Evolutionary conservation across 129 eudicot species (phyloP), one percentile per base, ranked within the genome.

Genomic region (Flaveria bidentis): DNA sequence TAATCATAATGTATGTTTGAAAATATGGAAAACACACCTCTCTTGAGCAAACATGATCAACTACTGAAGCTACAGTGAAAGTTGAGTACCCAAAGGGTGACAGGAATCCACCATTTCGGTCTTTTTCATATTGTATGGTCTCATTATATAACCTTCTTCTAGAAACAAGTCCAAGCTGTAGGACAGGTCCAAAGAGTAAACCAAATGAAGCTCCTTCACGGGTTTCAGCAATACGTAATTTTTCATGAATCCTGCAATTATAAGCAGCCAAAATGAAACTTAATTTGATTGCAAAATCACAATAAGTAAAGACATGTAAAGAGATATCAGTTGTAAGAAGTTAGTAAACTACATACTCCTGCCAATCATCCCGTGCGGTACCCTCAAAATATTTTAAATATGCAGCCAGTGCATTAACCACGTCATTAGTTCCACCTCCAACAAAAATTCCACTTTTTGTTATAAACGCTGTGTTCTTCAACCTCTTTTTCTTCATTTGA

Each of bases 31-130:
- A 67, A 2, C 62, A 50, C 84, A 93, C 98, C 97, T 93, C 98
- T 82, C 79, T 83, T 57, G 97, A 90, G 79, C 87, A 84, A 78
- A 90, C 93, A 78, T 88, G 73, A 80, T 85, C 80, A 56, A 84
- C 84, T 63, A 86, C 90, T 26, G 98, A 87, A 73, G 96, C 85
- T 79, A 87, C 83, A 28, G 93, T 87, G 30, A 84, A 84, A 28
- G 93, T 81, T 6, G 98, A 93, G 82, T 90, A 88, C 33, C 98
- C 97, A 84, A 93, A 90, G 76, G 98, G 96, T 39, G 97, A 90
- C 18, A 93, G 71, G 64, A 90, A 90, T 61, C 98, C 98, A 78
- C 88, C 96, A 85, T 90, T 90, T 76, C 93, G 80, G 58, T 93
- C 96, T 83, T 88, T 88, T 82, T 93, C 96, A 81, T 90, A 93